Evolutionary conservation across 306 rosid species (phyloP), one percentile per base, ranked within the genome.

Genomic region (Casuarina cunninghamiana): DNA sequence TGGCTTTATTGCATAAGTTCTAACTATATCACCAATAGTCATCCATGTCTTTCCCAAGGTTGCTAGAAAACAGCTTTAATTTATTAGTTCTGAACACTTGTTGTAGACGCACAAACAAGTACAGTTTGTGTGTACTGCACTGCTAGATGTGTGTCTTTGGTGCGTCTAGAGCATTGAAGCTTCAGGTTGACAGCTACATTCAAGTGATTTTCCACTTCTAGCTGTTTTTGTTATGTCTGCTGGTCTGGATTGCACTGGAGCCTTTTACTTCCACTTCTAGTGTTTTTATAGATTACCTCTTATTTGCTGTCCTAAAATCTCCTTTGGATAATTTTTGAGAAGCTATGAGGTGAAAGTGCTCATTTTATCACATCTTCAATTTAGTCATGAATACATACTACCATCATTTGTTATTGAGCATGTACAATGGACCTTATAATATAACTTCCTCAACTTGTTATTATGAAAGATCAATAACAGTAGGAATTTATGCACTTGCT

Each of bases 1-100:
- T 78, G 16, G 55, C 53, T 35, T 42, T 76, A 16, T 57, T 71
- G 43, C 76, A n/a, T 60, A 63, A 71, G 53, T 62, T 76, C 54
- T 48, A 77, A 63, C 15, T 73, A 46, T 35, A 53, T 68, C 50
- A 45, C 81, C 3, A 75, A 83, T 60, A 57, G 72, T 70, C 68
- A 53, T 72, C 9, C 75, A 10, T 75, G 12, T 75, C 50, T 82
- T 26, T 69, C 26, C 38, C 55, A 15, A 42, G 71, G 50, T 67
- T 41, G 21, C 72, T 43, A 68, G 49, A 49, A 39, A 58, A 50
- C 51, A 7, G 62, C 71, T 61, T 67, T 60, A 80, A 62, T 68
- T 72, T 83, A 71, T 71, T 21, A 69, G 49, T 6, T 66, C 49
- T 6, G 71, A 66, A 46, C 32, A 7, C 49, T 74, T 19, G 8